Conservation (phyloP, 345 rosid genomes). For the Citrus trifoliata region DNA sequence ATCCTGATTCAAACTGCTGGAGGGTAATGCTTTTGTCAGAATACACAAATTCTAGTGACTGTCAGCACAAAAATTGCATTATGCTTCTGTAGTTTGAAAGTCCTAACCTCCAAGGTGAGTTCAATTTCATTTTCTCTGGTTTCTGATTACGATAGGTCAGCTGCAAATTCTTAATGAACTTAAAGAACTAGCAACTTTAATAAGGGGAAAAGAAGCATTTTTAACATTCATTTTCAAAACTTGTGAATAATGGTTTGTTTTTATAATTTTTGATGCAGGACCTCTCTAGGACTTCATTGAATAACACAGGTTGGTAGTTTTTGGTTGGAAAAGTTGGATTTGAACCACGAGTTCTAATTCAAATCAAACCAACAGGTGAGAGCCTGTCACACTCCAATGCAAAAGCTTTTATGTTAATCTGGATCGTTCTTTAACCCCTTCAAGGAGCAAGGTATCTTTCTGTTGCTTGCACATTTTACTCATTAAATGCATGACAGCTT, state of each 20-base stretch:
- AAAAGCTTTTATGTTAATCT: background rate
- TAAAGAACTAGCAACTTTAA: background rate
- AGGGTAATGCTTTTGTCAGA: background rate
- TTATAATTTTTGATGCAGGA: background rate
- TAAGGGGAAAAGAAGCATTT: background rate
- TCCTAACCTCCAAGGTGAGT: background rate
- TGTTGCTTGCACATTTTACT: background rate
- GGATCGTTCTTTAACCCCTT: background rate
- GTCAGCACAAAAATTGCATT: background rate
- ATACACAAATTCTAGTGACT: background rate
- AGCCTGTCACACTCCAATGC: background rate
- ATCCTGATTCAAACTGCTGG: conserved; percentile 2
- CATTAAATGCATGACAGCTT: background rate
- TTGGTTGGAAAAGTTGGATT: background rate
- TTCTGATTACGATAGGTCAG: background rate
- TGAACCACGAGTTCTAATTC: background rate
- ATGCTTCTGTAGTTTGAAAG: background rate
- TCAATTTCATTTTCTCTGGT: background rate
- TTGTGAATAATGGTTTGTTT: background rate
- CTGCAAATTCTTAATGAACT: background rate
- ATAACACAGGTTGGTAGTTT: background rate
- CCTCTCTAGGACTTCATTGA: background rate
- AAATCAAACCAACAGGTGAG: background rate
- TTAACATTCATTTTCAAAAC: background rate
- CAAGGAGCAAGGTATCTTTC: conserved; percentile 1